Evolutionary conservation across 2,329 filamentous ascomycete genomes (phyloP), one percentile per base, ranked within the genome.

Genomic region (Fusarium torreyae): DNA sequence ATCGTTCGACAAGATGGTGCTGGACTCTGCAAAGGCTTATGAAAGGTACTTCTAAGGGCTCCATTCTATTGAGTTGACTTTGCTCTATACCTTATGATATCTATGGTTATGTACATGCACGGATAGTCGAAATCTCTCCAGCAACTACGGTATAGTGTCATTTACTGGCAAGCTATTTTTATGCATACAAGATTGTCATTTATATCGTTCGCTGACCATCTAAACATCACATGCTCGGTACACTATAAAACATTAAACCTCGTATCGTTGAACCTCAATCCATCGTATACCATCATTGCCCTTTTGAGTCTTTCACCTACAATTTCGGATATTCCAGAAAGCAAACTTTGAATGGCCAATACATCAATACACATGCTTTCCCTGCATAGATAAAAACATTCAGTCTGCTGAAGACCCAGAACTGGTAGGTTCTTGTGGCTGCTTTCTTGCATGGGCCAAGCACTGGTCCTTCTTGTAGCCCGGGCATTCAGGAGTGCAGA

Each of bases 11-110:
- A 15, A 43, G 3, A 64, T 64, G 62, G 55, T 63, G 6, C 13
- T 65, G 1, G 40, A 58, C 2, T 17, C 62, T 10, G 62, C 62
- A 0, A 65, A 64, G 11, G 28, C n/a, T 1, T 65, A 64, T 3
- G 62, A 64, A 15, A 45, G 15, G 7, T 65, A 65, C 2, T 57
- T 63, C 4, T 63, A 13, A 62, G 5, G 2, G 5, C 1, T 17
- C 15, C 17, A 36, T 9, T 3, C 2, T 17, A 13, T 17, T 36
- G 14, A 36, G 15, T 36, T 36, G 17, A 17, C 34, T 17, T 36
- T 8, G 17, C 15, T 17, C 7, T 36, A 36, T 17, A 6, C 34
- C 10, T 31, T 31, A 31, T 10, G 28, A 36, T 36, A 36, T 36
- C 6, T 31, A 36, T 5, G 14, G 34, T 7, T 17, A 17, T 3